Evolutionary conservation across 192 early-diverging fungal species (phyloP).

Genomic region (Coemansia aciculifera): DNA sequence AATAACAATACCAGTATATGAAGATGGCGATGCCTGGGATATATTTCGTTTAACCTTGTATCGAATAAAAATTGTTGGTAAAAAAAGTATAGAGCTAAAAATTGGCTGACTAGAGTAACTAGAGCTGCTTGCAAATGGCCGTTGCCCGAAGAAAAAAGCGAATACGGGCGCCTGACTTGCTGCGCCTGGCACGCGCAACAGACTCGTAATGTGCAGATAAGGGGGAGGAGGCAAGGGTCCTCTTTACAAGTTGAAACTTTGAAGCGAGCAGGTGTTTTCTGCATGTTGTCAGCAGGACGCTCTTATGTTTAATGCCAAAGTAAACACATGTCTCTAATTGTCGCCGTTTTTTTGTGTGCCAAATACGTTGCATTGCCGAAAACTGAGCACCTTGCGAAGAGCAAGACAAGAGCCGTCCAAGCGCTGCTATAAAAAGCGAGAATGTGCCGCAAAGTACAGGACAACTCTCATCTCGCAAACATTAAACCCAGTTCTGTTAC

Average conservation of each 20-base stretch:
- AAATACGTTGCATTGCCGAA: background rate
- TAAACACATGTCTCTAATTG: slow-evolving; percentile 9
- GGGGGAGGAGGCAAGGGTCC: background rate
- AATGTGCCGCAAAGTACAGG: background rate
- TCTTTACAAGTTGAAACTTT: background rate
- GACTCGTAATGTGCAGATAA: background rate
- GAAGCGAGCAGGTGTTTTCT: slow-evolving; percentile 4
- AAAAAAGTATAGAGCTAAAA: too few relatives aligned
- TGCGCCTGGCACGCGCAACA: background rate
- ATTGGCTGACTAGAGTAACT: background rate
- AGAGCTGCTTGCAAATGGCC: background rate
- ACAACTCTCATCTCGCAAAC: background rate
- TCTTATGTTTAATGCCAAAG: background rate
- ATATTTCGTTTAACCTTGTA: background rate
- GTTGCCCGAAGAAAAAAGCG: background rate
- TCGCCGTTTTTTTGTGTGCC: background rate
- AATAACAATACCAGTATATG: background rate
- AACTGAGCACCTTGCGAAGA: background rate
- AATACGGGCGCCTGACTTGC: background rate
- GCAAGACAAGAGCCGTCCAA: too few relatives aligned
- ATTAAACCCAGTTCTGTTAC: background rate
- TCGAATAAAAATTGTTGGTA: background rate
- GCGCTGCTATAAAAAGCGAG: background rate
- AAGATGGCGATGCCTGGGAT: background rate
- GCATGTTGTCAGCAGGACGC: slow-evolving; percentile 3